A percentile compares a stretch with the other conserved stretches of the same genome.
These are phyloP conservation scores for Perkinsus marinus DNA, from an alignment of 169 alveolate species.

Conservation along the genomic window DNA sequence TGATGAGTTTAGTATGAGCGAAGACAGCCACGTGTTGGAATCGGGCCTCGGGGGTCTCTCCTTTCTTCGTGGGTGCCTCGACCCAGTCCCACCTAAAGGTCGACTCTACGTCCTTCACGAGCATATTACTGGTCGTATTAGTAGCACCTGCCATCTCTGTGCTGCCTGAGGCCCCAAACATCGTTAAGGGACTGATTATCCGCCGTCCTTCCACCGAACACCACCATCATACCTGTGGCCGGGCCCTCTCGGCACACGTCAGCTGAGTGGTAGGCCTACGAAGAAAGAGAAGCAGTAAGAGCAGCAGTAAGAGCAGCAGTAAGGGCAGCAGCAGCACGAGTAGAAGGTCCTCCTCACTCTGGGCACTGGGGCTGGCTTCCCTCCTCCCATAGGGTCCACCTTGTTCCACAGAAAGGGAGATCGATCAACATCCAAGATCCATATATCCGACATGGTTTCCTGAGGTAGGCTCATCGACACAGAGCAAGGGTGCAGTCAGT, in stretches of 20 bases:
- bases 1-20: not conserved
- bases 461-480: slow-evolving; percentile 11
- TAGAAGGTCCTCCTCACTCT: not conserved
- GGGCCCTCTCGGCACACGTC: slow-evolving; percentile 84
- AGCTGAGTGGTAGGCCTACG: slow-evolving; percentile 41
- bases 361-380: slow-evolving; percentile 23
- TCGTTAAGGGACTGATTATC: slow-evolving; percentile 85
- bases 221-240: slow-evolving; percentile 96
- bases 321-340: not conserved
- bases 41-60: slow-evolving; percentile 71
- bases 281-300: not conserved
- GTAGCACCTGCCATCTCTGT: slow-evolving; percentile 94
- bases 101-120: not conserved
- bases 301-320: too few relatives aligned
- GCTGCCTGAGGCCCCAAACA: slow-evolving; percentile 98
- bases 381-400: slow-evolving; percentile 41
- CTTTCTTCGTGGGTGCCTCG: slow-evolving; percentile 85
- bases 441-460: slow-evolving; percentile 81
- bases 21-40: slow-evolving; percentile 57
- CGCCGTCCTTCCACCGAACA: slow-evolving; percentile 93
- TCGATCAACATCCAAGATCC: slow-evolving; percentile 89
- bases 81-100: slow-evolving; percentile 80
- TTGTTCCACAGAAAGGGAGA: slow-evolving; percentile 90
- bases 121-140: not conserved
- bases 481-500: too few relatives aligned